phyloP scores from a whole-genome alignment of 768 basidiomycete species.

The Lactarius tabidus region DNA sequence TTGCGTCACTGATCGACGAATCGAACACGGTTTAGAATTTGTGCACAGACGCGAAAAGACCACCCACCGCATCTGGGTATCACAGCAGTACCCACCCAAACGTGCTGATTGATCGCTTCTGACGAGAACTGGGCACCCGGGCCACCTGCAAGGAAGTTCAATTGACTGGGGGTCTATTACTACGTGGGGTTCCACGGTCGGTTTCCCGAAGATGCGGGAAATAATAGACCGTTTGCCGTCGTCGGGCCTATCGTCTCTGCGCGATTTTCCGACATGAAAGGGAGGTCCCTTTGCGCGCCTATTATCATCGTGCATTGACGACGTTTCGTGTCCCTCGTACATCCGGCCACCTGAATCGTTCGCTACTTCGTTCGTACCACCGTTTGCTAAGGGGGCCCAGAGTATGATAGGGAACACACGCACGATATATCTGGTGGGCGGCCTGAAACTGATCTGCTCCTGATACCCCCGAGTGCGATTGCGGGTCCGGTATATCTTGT shows the following conservation, averaged over 20 bases:
- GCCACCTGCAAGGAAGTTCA: background rate
- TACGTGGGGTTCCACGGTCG: background rate
- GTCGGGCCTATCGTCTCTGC: no score
- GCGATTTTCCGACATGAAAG: no score
- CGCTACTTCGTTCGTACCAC: background rate
- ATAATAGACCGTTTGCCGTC: no score
- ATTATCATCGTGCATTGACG: background rate
- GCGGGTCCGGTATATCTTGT: no score
- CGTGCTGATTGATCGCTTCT: background rate
- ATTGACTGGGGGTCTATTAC: background rate
- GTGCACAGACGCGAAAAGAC: background rate
- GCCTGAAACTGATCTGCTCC: background rate
- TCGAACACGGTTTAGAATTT: background rate
- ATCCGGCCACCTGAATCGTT: background rate
- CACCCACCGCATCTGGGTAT: background rate
- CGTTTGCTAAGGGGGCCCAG: background rate
- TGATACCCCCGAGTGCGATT: background rate
- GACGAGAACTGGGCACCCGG: background rate
- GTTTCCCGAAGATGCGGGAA: background rate
- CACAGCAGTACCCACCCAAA: constrained; percentile 5
- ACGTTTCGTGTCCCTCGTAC: background rate
- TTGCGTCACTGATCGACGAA: background rate
- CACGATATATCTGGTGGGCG: background rate
- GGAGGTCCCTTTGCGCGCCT: no score
- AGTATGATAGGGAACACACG: background rate